Conservation (phyloP, 2,329 filamentous ascomycete species). For the Dactylonectria estremocensis region DNA sequence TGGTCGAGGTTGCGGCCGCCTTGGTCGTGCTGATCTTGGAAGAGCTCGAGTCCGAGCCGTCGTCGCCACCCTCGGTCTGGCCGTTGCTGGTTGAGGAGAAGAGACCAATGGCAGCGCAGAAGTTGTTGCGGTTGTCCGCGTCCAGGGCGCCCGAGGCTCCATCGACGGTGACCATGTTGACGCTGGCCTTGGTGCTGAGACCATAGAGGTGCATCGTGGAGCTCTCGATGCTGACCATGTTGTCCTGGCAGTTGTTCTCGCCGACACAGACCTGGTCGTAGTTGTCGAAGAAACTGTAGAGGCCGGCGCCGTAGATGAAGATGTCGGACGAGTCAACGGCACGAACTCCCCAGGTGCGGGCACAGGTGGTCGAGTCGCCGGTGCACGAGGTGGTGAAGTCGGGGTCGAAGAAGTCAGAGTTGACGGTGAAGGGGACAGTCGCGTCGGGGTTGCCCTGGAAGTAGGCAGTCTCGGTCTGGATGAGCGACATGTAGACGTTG, state of each 20-base stretch:
- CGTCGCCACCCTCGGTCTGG: conserved; percentile 22
- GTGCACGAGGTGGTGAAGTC: conserved; percentile 72
- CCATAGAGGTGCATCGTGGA: conserved; percentile 77
- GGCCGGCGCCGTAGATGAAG: conserved; percentile 79
- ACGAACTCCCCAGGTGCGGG: conserved; percentile 84
- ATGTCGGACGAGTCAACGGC: conserved; percentile 77
- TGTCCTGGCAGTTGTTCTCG: conserved; percentile 80
- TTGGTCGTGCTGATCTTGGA: background rate
- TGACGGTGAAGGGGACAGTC: conserved; percentile 73
- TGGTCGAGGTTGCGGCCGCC: conserved; percentile 1
- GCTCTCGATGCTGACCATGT: conserved; percentile 82
- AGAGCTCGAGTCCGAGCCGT: background rate
- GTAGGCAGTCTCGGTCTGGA: conserved; percentile 93
- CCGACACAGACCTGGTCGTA: conserved; percentile 80
- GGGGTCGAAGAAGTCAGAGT: conserved; percentile 75
- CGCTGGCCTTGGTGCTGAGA: conserved; percentile 81
- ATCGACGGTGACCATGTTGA: conserved; percentile 80
- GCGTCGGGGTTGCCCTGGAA: conserved; percentile 88
- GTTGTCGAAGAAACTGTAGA: conserved; percentile 90
- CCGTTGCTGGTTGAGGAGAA: conserved; percentile 39
- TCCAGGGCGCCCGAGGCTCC: conserved; percentile 69
- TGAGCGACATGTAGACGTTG: conserved; percentile 85
- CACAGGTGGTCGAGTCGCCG: conserved; percentile 67
- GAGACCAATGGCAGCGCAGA: conserved; percentile 72
- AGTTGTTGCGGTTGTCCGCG: conserved; percentile 75